Conservation (phyloP, 345 rosid genomes). For the Hibiscus tridactylites region DNA sequence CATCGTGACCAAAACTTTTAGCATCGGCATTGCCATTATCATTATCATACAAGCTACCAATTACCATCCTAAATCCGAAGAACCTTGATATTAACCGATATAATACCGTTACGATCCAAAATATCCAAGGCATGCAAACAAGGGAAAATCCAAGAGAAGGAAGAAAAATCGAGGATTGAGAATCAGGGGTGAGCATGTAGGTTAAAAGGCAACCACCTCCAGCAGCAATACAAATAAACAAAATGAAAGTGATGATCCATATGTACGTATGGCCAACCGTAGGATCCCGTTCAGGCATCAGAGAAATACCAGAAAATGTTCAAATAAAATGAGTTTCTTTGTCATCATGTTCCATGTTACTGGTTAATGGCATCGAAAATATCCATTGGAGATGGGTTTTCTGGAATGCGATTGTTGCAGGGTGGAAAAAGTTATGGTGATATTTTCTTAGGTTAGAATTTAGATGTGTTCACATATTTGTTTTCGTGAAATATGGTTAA, state of each 20-base stretch:
- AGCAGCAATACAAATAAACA: conserved; percentile 31
- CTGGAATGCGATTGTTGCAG: neutral
- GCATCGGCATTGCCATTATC: conserved; percentile 1
- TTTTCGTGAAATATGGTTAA: conserved; percentile 28
- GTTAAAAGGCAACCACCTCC: conserved; percentile 60
- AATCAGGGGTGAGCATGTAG: conserved; percentile 44
- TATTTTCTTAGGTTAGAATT: conserved; percentile 6
- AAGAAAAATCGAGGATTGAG: conserved; percentile 38
- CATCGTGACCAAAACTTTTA: neutral
- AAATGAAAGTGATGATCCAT: conserved; percentile 46
- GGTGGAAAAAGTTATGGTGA: neutral
- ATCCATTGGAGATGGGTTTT: conserved; percentile 11
- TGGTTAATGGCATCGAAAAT: neutral
- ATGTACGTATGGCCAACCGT: conserved; percentile 46
- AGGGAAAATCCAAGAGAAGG: conserved; percentile 50
- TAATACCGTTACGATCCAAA: conserved; percentile 52
- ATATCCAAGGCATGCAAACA: conserved; percentile 76
- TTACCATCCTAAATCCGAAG: conserved; percentile 47
- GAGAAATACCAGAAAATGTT: neutral
- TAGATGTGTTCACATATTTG: conserved; percentile 31
- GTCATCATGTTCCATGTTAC: conserved; percentile 15
- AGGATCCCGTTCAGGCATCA: conserved; percentile 71
- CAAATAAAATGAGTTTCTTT: neutral
- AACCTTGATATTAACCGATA: conserved; percentile 56
- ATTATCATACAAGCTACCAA: conserved; percentile 25